Base-by-base conservation (phyloP, 2,329 filamentous ascomycete genomes). In the Xylaria sp. region DNA sequence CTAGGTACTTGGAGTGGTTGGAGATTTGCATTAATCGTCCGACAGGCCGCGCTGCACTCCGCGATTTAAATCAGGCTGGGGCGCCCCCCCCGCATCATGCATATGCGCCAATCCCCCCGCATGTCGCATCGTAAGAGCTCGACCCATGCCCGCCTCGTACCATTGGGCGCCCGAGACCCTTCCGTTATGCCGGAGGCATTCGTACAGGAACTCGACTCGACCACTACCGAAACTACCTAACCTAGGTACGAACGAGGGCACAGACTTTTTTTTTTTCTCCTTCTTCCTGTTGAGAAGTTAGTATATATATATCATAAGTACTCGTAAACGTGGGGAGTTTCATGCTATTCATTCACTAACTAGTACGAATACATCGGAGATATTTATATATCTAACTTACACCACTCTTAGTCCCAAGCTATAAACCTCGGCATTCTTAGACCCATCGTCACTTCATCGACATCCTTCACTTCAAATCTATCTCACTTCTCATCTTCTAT, bases 41-140 rank as follows among this genome's bases (percentile, higher is more conserved):
- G 51, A 54, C 35, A 42, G 21, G 40, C 37, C 47, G 47, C n/a
- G 55, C 53, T 66, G 37, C 63, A 61, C 48, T 37, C 57, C 37
- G n/a, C 40, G 21, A 54, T 44, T 44, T 12, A 51, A 51, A 32
- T 21, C 16, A 57, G 32, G 44, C 55, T 50, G 40, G 51, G 48
- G 21, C 18, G 37, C n/a, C 18, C 25, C 35, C 48, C 55, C 63
- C 62, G 67, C 63, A 69, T 63, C 48, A 47, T 60, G 60, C 63
- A 63, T 66, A 58, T 60, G 60, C 50, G 42, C 64, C 10, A 53
- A 57, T 51, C 27, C 60, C 60, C 66, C 63, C 63, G 59, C 67
- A 66, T 66, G 59, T 60, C 29, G 47, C 62, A 63, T 70, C 69
- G 69, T 68, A 70, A 63, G 69, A 70, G 65, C 69, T 70, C 66